Conservation (phyloP, 768 basidiomycete genomes). For the Naganishia antarctica region DNA sequence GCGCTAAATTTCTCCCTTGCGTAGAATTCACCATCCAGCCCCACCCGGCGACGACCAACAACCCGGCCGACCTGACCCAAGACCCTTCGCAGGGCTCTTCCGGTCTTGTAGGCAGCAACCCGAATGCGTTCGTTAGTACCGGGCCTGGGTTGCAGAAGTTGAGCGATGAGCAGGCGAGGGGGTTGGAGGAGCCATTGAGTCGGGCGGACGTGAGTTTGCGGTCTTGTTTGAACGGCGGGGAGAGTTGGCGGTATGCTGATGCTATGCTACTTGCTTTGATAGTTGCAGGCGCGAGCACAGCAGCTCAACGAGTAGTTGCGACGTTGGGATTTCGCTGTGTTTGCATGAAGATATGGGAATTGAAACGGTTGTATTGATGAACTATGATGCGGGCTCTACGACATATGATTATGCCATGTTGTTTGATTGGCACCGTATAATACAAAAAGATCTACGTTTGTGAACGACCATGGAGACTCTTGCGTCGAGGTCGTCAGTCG, state of each 20-base stretch:
- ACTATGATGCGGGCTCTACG: too few relatives aligned
- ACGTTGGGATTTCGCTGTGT: too few relatives aligned
- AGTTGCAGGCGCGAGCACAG: too few relatives aligned
- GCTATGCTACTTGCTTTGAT: too few relatives aligned
- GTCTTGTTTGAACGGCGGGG: background rate
- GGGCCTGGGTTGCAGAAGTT: constrained; percentile 44
- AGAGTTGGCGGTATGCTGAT: background rate
- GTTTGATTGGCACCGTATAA: too few relatives aligned
- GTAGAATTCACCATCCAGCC: constrained; percentile 46
- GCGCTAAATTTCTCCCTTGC: background rate
- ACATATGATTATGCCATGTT: too few relatives aligned
- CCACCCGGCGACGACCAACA: constrained; percentile 49
- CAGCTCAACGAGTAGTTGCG: too few relatives aligned
- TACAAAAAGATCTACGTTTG: too few relatives aligned
- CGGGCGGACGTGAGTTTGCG: constrained; percentile 46
- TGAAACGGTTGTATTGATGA: too few relatives aligned
- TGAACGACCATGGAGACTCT: too few relatives aligned
- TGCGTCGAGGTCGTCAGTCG: too few relatives aligned
- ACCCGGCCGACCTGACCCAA: constrained; percentile 42
- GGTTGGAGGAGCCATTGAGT: constrained; percentile 46
- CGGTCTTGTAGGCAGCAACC: constrained; percentile 36
- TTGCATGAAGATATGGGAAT: too few relatives aligned
- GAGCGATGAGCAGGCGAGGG: constrained; percentile 35
- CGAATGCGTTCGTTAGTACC: constrained; percentile 39
- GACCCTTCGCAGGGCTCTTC: constrained; percentile 28